Evolutionary conservation across 129 eudicot species (phyloP).

Genomic region (Saussurea involucrata): DNA sequence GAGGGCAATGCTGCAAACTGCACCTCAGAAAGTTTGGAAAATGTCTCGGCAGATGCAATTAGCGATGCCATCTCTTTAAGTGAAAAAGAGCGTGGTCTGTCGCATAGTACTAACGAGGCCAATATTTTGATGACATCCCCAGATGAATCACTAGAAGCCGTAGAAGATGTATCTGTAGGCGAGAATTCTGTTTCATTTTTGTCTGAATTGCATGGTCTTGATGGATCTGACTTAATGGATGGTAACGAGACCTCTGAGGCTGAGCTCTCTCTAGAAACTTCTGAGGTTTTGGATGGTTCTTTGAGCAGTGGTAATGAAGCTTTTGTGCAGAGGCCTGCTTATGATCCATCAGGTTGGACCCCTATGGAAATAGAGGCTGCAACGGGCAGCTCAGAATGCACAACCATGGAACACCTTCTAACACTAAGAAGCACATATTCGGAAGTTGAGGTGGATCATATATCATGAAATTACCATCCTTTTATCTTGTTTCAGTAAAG

Average conservation of each 20-base stretch:
- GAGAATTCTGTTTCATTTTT: conserved; percentile 46
- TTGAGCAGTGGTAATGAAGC: conserved; percentile 18
- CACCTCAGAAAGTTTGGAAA: conserved; percentile 13
- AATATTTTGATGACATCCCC: conserved; percentile 9
- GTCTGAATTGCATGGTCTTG: conserved; percentile 39
- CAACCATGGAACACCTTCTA: conserved; percentile 56
- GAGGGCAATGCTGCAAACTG: conserved; percentile 16
- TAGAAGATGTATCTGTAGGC: conserved; percentile 31
- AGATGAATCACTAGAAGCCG: conserved; percentile 26
- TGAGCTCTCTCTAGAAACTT: not conserved
- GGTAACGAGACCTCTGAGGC: conserved; percentile 14
- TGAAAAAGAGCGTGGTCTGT: conserved; percentile 1
- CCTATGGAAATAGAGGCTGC: conserved; percentile 82
- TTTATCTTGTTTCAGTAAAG: not conserved
- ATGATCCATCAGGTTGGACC: conserved; percentile 79
- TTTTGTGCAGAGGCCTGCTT: conserved; percentile 29
- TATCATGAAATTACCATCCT: conserved; percentile 4
- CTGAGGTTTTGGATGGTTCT: conserved; percentile 24
- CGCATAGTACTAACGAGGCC: not conserved
- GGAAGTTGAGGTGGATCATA: conserved; percentile 66
- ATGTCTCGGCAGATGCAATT: conserved; percentile 8
- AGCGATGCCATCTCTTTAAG: conserved; percentile 18
- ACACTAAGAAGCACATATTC: conserved; percentile 70
- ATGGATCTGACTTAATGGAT: conserved; percentile 29
- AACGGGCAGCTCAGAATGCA: conserved; percentile 69